These are phyloP conservation scores for Trichoderma aggressivum DNA, from an alignment of 2,329 filamentous ascomycete genomes.

Conservation along the genomic window DNA sequence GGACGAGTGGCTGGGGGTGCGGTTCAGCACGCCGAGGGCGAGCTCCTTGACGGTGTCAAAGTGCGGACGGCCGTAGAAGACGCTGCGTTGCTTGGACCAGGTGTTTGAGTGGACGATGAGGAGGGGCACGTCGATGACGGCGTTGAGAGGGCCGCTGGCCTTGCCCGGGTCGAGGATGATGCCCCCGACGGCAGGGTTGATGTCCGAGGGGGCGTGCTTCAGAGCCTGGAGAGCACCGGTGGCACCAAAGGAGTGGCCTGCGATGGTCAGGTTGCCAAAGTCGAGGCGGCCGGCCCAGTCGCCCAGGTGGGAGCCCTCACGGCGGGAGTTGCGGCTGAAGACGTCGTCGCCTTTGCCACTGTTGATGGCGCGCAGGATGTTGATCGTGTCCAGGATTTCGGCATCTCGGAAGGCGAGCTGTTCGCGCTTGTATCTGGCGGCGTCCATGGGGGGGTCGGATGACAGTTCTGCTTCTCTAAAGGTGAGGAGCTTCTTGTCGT, in stretches of 20 bases:
- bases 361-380: constrained; percentile 41
- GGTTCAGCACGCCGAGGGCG: constrained; percentile 43
- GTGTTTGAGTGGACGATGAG: constrained; percentile 62
- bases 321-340: constrained; percentile 42
- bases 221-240: constrained; percentile 60
- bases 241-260: constrained; percentile 64
- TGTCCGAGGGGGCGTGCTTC: constrained; percentile 39
- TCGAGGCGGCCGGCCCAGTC: constrained; percentile 54
- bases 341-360: constrained; percentile 36
- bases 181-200: constrained; percentile 47
- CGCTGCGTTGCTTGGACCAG: constrained; percentile 53
- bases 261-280: constrained; percentile 51
- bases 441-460: constrained; percentile 33
- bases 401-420: constrained; percentile 51
- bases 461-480: constrained; percentile 36
- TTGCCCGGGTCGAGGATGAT: constrained; percentile 67
- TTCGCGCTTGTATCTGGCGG: constrained; percentile 39
- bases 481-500: constrained; percentile 32
- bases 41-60: constrained; percentile 61
- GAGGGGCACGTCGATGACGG: constrained; percentile 54
- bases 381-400: constrained; percentile 46
- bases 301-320: constrained; percentile 45
- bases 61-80: constrained; percentile 62
- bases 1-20: constrained; percentile 41
- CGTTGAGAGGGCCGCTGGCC: constrained; percentile 58